Base-by-base conservation (phyloP, 2,329 filamentous ascomycete genomes). In the Ceratocystis eucalypticola region DNA sequence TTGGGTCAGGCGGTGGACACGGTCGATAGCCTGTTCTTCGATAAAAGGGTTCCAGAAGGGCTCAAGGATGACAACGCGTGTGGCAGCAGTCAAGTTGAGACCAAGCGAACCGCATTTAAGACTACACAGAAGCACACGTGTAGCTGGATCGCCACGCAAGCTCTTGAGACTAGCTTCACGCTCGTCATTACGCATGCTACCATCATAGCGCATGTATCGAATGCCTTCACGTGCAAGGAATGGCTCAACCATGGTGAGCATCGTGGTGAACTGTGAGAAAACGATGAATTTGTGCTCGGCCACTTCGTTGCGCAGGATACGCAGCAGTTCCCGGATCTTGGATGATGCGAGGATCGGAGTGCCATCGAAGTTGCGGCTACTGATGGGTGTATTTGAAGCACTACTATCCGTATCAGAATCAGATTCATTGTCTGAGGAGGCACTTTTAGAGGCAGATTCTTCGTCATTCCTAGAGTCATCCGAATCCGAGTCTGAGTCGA, bases 41-140 rank as follows among this genome's bases (percentile, higher is more conserved):
- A 99, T 91, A 73, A 99, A 99, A 83, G 91, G 94, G 75, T 99
- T 99, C 94, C 94, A 99, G 76, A 99, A 99, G 0, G 94, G 94
- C 75, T 99, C 94, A 55, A 99, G 80, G 71, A 99, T 96, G 64
- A 99, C 86, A 2, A 99, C 94, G 20, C 94, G 84, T 69, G 88
- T 94, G 8, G 94, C 94, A 0, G 92, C 94, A 5, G 94, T 99
- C 65, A 99, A 80, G 75, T 99, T 99, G 33, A 99, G 84, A 1
- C 94, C 94, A 59, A 99, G 77, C 62, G 90, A 92, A 70, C 94
- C 94, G 72, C 94, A 97, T 72, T 96, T 94, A 70, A 99, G 81
- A 76, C 89, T 95, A 76, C 94, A 99, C 17, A 99, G 85, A 61
- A 99, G 78, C 3, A 99, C 85, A 5, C 94, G 84, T 15, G 88